phyloP scores from a whole-genome alignment of 345 rosid genomes.

The Salix purpurea region DNA sequence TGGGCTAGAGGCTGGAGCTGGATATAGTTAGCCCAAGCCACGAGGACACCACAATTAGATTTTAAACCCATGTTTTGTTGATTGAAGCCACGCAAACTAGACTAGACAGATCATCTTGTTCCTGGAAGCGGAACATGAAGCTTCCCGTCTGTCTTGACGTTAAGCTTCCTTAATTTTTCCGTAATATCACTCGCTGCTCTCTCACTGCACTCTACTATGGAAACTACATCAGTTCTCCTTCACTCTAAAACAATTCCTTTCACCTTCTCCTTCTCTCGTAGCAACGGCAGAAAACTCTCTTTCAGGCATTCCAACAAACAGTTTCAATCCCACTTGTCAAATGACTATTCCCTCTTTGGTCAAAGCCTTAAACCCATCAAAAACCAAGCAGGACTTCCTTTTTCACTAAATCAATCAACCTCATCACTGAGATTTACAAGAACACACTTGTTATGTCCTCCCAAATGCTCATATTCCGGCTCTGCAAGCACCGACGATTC shows the following conservation, averaged over 20 bases:
- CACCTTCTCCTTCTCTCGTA: neutral
- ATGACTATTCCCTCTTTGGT: constrained; percentile 10
- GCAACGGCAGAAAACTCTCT: constrained; percentile 21
- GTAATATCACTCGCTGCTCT: neutral
- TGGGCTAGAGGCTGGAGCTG: neutral
- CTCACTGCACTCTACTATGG: constrained; percentile 36
- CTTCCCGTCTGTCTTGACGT: neutral
- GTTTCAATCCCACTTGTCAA: constrained; percentile 19
- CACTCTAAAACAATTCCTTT: constrained; percentile 41
- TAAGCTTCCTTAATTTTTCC: neutral
- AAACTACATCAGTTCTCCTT: constrained; percentile 47
- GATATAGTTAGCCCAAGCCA: neutral
- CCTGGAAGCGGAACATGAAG: neutral
- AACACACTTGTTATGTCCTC: constrained; percentile 27
- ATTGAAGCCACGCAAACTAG: neutral
- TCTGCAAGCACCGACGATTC: constrained; percentile 32
- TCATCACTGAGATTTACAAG: constrained; percentile 4
- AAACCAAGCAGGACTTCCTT: constrained; percentile 15
- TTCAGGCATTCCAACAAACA: constrained; percentile 68
- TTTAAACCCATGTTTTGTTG: neutral
- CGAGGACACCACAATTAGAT: neutral
- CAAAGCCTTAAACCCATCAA: constrained; percentile 18
- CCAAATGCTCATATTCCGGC: constrained; percentile 52
- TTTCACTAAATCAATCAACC: constrained; percentile 9
- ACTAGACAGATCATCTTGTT: neutral